A percentile compares a stretch with the other conserved stretches of the same genome.
These are phyloP conservation scores for Cucumis sativus DNA, from an alignment of 306 rosid genomes.

Conservation along the genomic window Cucumber_9930_V3 NC_026660.2:9892501-9893000, in stretches of 20 bases:
- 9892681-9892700: neutral
- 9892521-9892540: too few species aligned
- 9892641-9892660: neutral
- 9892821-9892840: neutral
- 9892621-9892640: neutral
- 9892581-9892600: too few species aligned
- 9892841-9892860: neutral
- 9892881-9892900: neutral
- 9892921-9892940: neutral
- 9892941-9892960: neutral
- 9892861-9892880: neutral
- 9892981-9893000: too few species aligned
- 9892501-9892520: too few species aligned
- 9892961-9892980: neutral
- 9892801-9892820: neutral
- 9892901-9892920: neutral
- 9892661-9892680: neutral
- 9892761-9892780: neutral
- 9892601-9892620: too few species aligned
- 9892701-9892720: neutral
- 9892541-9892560: too few species aligned
- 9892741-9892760: neutral
- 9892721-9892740: neutral
- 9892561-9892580: too few species aligned
- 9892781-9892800: neutral